phyloP scores from a whole-genome alignment of 148 eudicot genomes.

The Agrostemma githago region DNA sequence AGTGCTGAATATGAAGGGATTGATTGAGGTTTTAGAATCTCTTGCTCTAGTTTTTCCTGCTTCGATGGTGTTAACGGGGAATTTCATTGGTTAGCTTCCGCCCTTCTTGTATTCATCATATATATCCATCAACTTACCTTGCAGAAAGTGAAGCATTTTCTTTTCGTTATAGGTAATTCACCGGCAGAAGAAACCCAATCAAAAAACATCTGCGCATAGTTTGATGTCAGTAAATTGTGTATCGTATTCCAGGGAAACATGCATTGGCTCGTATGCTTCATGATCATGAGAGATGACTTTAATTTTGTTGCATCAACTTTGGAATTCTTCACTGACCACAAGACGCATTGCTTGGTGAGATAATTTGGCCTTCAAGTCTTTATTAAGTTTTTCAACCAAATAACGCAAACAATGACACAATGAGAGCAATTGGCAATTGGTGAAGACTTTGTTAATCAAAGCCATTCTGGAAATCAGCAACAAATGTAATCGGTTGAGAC shows the following conservation, averaged over 20 bases:
- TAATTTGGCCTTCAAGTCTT: conserved; percentile 44
- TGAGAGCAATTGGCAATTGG: conserved; percentile 39
- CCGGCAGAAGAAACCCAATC: conserved; percentile 52
- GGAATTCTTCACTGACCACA: conserved; percentile 46
- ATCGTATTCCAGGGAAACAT: conserved; percentile 46
- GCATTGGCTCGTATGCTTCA: conserved; percentile 60
- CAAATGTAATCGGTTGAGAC: conserved; percentile 43
- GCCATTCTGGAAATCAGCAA: conserved; percentile 56
- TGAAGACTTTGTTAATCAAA: conserved; percentile 40
- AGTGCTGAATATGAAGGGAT: conserved; percentile 31
- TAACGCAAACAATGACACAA: conserved; percentile 49
- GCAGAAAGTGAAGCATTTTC: conserved; percentile 43
- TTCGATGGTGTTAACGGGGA: conserved; percentile 45
- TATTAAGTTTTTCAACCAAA: conserved; percentile 51
- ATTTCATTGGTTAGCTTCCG: conserved; percentile 49
- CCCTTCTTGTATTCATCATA: conserved; percentile 39
- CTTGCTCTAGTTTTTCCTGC: conserved; percentile 48
- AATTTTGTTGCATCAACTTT: conserved; percentile 36
- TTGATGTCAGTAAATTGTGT: conserved; percentile 48
- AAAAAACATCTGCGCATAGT: conserved; percentile 41
- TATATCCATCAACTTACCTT: conserved; percentile 52
- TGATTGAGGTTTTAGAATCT: conserved; percentile 35
- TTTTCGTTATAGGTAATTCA: conserved; percentile 53
- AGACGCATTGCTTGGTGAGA: conserved; percentile 61
- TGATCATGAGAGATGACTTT: conserved; percentile 52